Base-by-base conservation (phyloP, 2,329 filamentous ascomycete genomes). In the Verticillium nonalfalfae region DNA sequence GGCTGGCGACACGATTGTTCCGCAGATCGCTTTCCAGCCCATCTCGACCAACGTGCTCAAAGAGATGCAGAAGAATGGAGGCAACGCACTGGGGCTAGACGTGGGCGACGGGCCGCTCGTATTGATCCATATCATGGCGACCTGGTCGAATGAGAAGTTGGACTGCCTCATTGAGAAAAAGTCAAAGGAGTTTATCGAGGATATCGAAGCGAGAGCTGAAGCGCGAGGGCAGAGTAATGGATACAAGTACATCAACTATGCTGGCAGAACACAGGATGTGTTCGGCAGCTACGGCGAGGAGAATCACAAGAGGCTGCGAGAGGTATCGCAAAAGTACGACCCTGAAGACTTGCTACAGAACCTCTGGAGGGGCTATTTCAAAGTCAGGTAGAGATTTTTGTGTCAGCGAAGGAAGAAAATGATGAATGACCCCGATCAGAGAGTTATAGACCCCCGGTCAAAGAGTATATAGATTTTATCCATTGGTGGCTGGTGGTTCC, bases 1-100 rank as follows among this genome's bases (percentile, higher is more conserved):
- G 10, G 34, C 55, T 0, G 66, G 62, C 6, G 59, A 62, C 7
- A 56, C 45, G 0, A 45, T 69, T 4, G 57, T 60, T 7, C 66
- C 73, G 0, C 67, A 64, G 34, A 56, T 75, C 1, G 66, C 71
- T 11, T 73, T 75, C 63, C 78, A 81, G 63, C 74, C 77, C 6
- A 72, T 79, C 45, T 63, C 76, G 2, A 65, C 70, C n/a, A 70
- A 72, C 45, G 67, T 76, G 31, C 61, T 73, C 5, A 63, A 70
- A 13, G 61, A 67, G 7, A 73, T 73, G 68, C 63, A 69, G 56
- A 68, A 69, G 45, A 74, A 73, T 15, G 77, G 76, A 4, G 75
- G 77, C 13, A 81, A 80, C 58, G 69, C 77, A 1, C 65, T 80
- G 6, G 77, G 76, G 0, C 64, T 80, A 18, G 67, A 71, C 31